A percentile compares a stretch with the other conserved stretches of the same genome.
phyloP scores from a whole-genome alignment of 2,329 filamentous ascomycete genomes.

The Pseudocercospora pini-densiflorae region DNA sequence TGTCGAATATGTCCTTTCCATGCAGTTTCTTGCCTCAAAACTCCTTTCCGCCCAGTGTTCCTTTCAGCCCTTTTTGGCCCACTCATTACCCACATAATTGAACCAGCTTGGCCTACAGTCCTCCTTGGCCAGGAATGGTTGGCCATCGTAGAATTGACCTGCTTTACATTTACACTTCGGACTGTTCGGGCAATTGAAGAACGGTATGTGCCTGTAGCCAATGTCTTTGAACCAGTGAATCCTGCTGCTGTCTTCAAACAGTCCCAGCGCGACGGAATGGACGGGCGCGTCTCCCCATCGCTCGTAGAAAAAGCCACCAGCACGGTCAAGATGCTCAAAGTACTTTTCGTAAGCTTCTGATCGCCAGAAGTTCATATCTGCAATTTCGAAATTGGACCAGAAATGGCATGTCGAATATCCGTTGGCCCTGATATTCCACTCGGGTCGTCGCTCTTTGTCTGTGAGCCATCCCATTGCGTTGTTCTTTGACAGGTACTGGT shows the following conservation, averaged over 20 bases:
- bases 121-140: conserved; percentile 81
- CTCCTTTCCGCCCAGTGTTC: neutral
- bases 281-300: conserved; percentile 98
- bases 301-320: conserved; percentile 98
- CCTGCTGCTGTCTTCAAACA: conserved; percentile 89
- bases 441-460: conserved; percentile 75
- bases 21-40: neutral
- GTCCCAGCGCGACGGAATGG: conserved; percentile 86
- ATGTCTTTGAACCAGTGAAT: conserved; percentile 98
- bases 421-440: conserved; percentile 79
- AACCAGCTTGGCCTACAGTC: conserved; percentile 98
- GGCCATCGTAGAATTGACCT: conserved; percentile 87
- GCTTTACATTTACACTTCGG: conserved; percentile 92
- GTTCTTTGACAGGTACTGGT: conserved; percentile 78
- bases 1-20: conserved; percentile 1
- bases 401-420: conserved; percentile 99
- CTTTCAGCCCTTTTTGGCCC: conserved; percentile 12
- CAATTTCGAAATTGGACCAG: conserved; percentile 99
- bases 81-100: conserved; percentile 76
- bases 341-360: conserved; percentile 91
- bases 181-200: conserved; percentile 98
- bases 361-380: conserved; percentile 89
- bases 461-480: conserved; percentile 88
- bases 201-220: conserved; percentile 96
- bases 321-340: conserved; percentile 91